Conservation (phyloP, 202 grass and related monocot genomes). For the Bolboschoenoplectus hybrid region DNA sequence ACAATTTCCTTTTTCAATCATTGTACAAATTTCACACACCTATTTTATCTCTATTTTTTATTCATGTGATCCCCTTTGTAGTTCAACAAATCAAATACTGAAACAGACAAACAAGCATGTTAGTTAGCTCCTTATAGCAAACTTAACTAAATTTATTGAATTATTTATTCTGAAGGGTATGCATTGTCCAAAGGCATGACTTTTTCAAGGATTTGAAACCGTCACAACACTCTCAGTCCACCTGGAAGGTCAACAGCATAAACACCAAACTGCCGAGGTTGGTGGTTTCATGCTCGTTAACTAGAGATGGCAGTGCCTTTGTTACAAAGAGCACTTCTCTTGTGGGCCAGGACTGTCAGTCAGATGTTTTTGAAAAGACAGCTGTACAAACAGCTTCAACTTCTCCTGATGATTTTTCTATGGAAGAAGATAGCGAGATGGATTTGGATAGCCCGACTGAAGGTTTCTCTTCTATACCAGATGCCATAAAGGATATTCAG, state of each 20-base stretch:
- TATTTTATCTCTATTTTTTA: neutral
- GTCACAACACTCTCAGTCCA: constrained; percentile 33
- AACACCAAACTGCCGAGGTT: constrained; percentile 44
- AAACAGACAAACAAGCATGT: neutral
- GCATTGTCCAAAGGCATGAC: constrained; percentile 33
- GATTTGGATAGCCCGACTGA: constrained; percentile 81
- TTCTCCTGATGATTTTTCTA: constrained; percentile 40
- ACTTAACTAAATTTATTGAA: constrained; percentile 25
- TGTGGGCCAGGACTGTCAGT: constrained; percentile 57
- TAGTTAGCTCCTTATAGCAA: neutral
- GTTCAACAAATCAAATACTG: neutral
- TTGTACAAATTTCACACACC: no score
- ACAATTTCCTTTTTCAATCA: neutral
- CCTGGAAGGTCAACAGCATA: constrained; percentile 34
- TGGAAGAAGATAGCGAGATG: constrained; percentile 51
- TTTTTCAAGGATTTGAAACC: constrained; percentile 43
- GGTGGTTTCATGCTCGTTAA: constrained; percentile 50
- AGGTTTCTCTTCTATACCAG: constrained; percentile 68
- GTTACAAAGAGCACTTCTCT: constrained; percentile 57
- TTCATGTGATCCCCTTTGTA: neutral
- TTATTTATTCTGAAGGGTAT: constrained; percentile 42
- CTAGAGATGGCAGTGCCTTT: constrained; percentile 43
- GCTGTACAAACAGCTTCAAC: constrained; percentile 38
- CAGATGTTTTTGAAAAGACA: constrained; percentile 43
- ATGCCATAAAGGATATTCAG: constrained; percentile 73